A percentile compares a stretch with the other conserved stretches of the same genome.
phyloP scores from a whole-genome alignment of 331 rosid species.

The Rosa hybrid region DNA sequence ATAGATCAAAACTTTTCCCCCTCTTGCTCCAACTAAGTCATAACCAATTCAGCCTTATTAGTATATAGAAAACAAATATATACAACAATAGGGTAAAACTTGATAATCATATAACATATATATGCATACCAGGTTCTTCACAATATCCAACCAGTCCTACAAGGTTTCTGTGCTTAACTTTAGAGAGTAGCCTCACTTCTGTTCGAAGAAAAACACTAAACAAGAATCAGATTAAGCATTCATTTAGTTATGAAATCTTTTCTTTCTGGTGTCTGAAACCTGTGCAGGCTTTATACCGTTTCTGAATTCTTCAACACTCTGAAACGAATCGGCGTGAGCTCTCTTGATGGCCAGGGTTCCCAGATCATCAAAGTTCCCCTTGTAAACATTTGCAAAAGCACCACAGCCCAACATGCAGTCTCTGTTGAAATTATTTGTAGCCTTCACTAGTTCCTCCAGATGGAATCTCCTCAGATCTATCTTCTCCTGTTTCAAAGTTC shows the following conservation, averaged over 20 bases:
- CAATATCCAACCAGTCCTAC: constrained; percentile 77
- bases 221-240: neutral
- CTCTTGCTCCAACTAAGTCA: constrained; percentile 44
- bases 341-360: constrained; percentile 76
- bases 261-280: neutral
- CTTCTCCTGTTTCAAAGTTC: constrained; percentile 41
- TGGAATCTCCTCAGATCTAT: constrained; percentile 49
- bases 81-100: neutral
- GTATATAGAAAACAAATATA: neutral
- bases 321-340: constrained; percentile 56
- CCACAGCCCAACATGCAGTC: constrained; percentile 78
- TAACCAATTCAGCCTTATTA: constrained; percentile 3
- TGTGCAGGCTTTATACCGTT: constrained; percentile 45
- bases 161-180: constrained; percentile 67
- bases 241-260: neutral
- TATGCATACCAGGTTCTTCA: constrained; percentile 66
- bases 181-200: constrained; percentile 77
- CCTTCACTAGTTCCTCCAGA: constrained; percentile 60
- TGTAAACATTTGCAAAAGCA: constrained; percentile 71
- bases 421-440: constrained; percentile 63
- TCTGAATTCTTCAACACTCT: constrained; percentile 59
- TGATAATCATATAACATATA: neutral
- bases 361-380: constrained; percentile 51
- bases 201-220: constrained; percentile 30
- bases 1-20: constrained; percentile 62